Percentiles rank a stretch among this genome's conserved stretches.
Conservation (phyloP, 306 rosid genomes). For the Canavalia ensiformis region DNA sequence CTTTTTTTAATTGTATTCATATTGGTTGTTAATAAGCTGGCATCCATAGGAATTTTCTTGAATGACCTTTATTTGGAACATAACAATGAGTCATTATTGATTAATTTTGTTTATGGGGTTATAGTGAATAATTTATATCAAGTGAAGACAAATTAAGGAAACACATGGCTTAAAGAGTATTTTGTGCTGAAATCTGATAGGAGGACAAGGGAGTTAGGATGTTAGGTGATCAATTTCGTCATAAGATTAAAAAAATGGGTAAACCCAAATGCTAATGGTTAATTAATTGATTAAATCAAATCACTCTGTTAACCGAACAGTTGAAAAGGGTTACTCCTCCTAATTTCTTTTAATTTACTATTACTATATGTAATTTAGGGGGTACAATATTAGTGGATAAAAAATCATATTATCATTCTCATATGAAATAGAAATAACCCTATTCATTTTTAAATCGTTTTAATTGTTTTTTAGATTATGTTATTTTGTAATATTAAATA, state of each 20-base stretch:
- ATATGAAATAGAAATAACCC: not conserved
- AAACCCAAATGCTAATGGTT: constrained; percentile 28
- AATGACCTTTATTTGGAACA: constrained; percentile 50
- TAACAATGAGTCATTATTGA: constrained; percentile 40
- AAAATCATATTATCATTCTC: not conserved
- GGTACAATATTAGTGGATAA: not conserved
- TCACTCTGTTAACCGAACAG: constrained; percentile 11
- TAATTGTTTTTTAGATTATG: not conserved
- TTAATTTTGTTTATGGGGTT: constrained; percentile 37
- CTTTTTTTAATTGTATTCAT: constrained; percentile 41
- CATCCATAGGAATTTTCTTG: constrained; percentile 52
- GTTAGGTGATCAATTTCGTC: constrained; percentile 67
- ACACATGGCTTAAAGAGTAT: constrained; percentile 45
- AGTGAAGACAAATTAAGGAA: constrained; percentile 49
- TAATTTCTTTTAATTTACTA: constrained; percentile 2
- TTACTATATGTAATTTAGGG: not conserved
- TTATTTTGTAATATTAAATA: not conserved
- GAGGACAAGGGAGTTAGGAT: constrained; percentile 56
- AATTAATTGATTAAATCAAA: constrained; percentile 5
- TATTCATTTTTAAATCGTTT: not conserved
- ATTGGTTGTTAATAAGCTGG: constrained; percentile 59
- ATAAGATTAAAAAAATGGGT: constrained; percentile 39
- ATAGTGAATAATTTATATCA: constrained; percentile 42
- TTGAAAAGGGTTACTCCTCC: constrained; percentile 43
- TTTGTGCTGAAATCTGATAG: constrained; percentile 53